Evolutionary conservation across 2,329 filamentous ascomycete species (phyloP).

Genomic region (Sordariomycetes sp.): DNA sequence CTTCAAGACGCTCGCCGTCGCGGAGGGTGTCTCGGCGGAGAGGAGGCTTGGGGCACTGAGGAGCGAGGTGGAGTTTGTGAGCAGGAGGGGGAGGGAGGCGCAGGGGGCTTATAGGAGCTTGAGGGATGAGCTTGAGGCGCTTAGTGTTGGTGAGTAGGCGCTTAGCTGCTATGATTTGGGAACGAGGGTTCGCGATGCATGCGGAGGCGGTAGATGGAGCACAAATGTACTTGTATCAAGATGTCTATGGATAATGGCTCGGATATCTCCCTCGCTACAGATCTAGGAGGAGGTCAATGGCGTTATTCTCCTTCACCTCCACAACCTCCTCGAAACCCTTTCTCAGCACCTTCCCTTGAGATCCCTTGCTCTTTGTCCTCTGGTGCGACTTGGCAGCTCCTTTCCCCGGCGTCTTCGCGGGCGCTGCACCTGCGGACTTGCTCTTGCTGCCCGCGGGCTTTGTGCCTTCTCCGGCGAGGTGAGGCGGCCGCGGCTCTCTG

Average conservation of each 20-base stretch:
- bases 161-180: not conserved
- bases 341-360: too few species aligned
- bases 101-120: slow-evolving; percentile 71
- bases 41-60: slow-evolving; percentile 61
- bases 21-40: slow-evolving; percentile 64
- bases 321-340: not conserved
- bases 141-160: slow-evolving; percentile 17
- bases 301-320: not conserved
- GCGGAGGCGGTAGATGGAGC: not conserved
- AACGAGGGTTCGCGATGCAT: slow-evolving; percentile 9
- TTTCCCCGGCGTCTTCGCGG: not conserved
- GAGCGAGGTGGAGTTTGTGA: slow-evolving; percentile 73
- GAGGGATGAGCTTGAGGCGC: slow-evolving; percentile 61
- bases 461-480: too few species aligned
- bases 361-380: not conserved
- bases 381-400: not conserved
- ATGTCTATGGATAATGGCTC: not conserved
- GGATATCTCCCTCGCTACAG: not conserved
- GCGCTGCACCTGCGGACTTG: too few species aligned
- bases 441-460: too few species aligned
- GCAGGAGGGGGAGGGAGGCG: slow-evolving; percentile 72
- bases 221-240: not conserved
- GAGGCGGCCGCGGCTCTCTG: too few species aligned
- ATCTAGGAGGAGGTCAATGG: not conserved
- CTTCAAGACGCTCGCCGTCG: slow-evolving; percentile 63